Base-by-base conservation (phyloP, 371 early-diverging fungal species). In the Rhizomucor miehei region DNA sequence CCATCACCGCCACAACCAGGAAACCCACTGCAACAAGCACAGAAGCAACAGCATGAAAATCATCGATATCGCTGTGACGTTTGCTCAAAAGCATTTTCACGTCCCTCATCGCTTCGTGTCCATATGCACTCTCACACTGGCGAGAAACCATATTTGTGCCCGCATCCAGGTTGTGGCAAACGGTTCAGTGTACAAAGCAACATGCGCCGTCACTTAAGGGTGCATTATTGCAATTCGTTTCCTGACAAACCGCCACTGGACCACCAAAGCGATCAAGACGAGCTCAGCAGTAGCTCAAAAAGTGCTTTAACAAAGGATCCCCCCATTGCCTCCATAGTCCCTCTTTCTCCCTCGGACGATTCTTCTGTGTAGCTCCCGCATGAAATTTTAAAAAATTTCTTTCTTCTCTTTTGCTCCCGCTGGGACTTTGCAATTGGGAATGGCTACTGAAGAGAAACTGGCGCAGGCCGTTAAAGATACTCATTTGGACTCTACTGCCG, bases 111-210 rank as follows among this genome's bases (percentile, higher is more conserved):
- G 9, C 60, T 82, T 16, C 62, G 66, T 6, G 81, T 82, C 9
- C 86, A 86, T 60, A 72, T 74, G 47, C 65, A 75, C 52, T 75
- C 82, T 0, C 87, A 86, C 51, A 85, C 87, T 3, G 84, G 85
- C 21, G 85, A 85, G 52, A 76, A 78, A 55, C 87, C 87, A 1
- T 74, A 73, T 55, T 68, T 65, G 13, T 86, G 87, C 52, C 46
- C 60, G 0, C 64, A 60, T 13, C 57, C 60, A 19, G 80, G 73
- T 0, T 86, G 87, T 52, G 67, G 68, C 3, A 71, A 76, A 56
- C 62, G 62, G 25, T 86, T 86, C 51, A 77, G 81, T 14, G 85
- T 85, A 1, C 60, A 71, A 41, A 79, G 80, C 66, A 86, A 86
- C 51, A 53, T 82, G 69, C 78, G 80, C 11, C 72, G 87, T 41